Percentiles rank a stretch among this genome's conserved stretches.
Conservation (phyloP, 2,329 filamentous ascomycete genomes). For the Hymenoscyphus fraxineus region DNA sequence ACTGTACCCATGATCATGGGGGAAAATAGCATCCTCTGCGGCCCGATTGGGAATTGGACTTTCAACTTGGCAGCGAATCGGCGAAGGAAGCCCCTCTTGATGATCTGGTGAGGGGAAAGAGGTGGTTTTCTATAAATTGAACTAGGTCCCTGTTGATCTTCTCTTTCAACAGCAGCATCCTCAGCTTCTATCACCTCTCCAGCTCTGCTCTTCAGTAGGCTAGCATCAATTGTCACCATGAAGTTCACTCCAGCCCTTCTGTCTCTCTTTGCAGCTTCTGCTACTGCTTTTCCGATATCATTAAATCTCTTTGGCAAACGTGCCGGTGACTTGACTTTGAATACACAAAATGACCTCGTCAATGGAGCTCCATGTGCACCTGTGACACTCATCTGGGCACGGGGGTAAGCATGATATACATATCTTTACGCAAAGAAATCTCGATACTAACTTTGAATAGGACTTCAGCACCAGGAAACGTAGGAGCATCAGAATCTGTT, state of each 20-base stretch:
- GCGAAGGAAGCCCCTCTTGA: not conserved
- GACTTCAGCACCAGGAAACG: constrained; percentile 49
- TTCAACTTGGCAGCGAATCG: not conserved
- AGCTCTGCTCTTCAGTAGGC: not conserved
- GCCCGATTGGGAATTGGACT: not conserved
- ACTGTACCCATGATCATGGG: not conserved
- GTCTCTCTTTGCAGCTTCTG: not conserved
- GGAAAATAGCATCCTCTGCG: not conserved
- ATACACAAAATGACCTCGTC: constrained; percentile 24
- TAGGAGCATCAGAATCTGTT: constrained; percentile 40
- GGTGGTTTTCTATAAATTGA: not conserved
- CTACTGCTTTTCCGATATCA: constrained; percentile 6
- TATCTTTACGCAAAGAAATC: not conserved
- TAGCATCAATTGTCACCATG: not conserved
- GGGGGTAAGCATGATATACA: constrained; percentile 32
- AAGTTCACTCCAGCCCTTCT: constrained; percentile 4
- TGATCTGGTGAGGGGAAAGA: not conserved
- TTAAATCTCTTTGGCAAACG: not conserved
- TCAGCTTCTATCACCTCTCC: not conserved
- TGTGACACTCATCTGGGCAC: constrained; percentile 52
- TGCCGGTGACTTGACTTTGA: constrained; percentile 1
- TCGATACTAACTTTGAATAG: constrained; percentile 23
- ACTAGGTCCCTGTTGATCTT: not conserved
- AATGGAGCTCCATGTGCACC: constrained; percentile 37
- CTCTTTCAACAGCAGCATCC: not conserved